phyloP scores from a whole-genome alignment of 108 stramenopile genomes.

The Fistulifera solaris region DNA sequence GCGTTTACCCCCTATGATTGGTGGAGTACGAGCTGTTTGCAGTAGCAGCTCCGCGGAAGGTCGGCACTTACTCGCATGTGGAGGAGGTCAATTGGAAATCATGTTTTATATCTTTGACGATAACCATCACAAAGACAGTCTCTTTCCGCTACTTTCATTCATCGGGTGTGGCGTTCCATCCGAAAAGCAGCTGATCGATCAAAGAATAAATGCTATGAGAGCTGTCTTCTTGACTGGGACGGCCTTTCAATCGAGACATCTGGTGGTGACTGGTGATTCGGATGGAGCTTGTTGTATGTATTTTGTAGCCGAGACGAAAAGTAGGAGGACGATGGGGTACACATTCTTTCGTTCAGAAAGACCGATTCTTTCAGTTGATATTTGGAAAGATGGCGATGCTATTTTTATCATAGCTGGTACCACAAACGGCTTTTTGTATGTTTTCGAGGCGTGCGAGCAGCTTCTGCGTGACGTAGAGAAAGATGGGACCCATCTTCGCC shows the following conservation, averaged over 20 bases:
- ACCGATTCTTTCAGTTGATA: constrained; percentile 49
- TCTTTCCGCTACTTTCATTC: constrained; percentile 13
- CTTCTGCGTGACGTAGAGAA: constrained; percentile 5
- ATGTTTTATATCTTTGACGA: constrained; percentile 51
- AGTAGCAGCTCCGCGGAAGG: constrained; percentile 18
- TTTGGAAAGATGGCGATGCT: constrained; percentile 12
- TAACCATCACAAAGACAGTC: background rate
- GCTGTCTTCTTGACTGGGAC: constrained; percentile 32
- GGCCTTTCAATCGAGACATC: constrained; percentile 10
- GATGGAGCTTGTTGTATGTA: constrained; percentile 51
- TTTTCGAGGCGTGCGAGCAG: constrained; percentile 18
- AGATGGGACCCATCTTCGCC: background rate
- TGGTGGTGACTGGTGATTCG: constrained; percentile 62
- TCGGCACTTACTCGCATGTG: constrained; percentile 40
- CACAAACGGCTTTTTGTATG: constrained; percentile 41
- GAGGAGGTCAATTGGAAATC: constrained; percentile 58
- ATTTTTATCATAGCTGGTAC: constrained; percentile 50
- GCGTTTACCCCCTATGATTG: constrained; percentile 54
- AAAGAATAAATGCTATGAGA: constrained; percentile 63
- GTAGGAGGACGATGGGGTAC: background rate
- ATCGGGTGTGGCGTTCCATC: constrained; percentile 35
- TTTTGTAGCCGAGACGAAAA: constrained; percentile 1
- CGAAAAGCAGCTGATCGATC: constrained; percentile 46
- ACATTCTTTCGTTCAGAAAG: constrained; percentile 16
- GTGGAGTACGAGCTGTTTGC: constrained; percentile 64